Base-by-base conservation (phyloP, 1,139 yeast species). In the Pichia sp. region DNA sequence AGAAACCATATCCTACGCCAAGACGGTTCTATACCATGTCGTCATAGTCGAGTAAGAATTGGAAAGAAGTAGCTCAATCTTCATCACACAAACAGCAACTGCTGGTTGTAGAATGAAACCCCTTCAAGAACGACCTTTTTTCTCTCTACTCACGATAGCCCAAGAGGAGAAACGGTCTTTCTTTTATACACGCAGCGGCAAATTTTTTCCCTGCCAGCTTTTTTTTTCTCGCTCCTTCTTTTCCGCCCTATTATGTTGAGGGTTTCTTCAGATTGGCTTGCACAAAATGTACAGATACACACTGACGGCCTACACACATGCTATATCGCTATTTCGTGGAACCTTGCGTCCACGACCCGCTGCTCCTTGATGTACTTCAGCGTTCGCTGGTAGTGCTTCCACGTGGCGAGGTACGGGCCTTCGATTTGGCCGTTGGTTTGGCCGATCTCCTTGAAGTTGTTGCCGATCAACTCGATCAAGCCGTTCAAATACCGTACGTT, bases 21-120 rank as follows among this genome's bases (percentile, higher is more conserved):
- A 58, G 73, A 79, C 86, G 73, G 75, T 83, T 84, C 75, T 81
- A 82, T 78, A 71, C 81, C 84, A 83, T 83, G 85, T 85, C 90
- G 85, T 83, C 92, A 85, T 80, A 81, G 89, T 85, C 92, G 90
- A 80, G 81, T 86, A 79, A 61, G 89, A 78, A 84, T 79, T 82
- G 86, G 88, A 84, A 83, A 85, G 87, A 83, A 68, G 71, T 62
- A 61, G 79, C 84, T 79, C 78, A 76, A 62, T 51, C 72, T 72
- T 81, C 85, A 79, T 81, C 85, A 81, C 71, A 59, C 69, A 40
- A 57, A 56, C 58, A 53, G 33, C 47, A 51, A 55, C 58, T 55
- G 58, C 58, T 55, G 58, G 57, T 56, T 53, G 48, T 16, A 16
- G 24, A 36, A 47, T 31, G 47, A 49, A 48, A 27, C 24, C 27